A percentile compares a stretch with the other conserved stretches of the same genome.
phyloP scores from a whole-genome alignment of 139 green algal genomes.

The Chlorella sp. region DNA sequence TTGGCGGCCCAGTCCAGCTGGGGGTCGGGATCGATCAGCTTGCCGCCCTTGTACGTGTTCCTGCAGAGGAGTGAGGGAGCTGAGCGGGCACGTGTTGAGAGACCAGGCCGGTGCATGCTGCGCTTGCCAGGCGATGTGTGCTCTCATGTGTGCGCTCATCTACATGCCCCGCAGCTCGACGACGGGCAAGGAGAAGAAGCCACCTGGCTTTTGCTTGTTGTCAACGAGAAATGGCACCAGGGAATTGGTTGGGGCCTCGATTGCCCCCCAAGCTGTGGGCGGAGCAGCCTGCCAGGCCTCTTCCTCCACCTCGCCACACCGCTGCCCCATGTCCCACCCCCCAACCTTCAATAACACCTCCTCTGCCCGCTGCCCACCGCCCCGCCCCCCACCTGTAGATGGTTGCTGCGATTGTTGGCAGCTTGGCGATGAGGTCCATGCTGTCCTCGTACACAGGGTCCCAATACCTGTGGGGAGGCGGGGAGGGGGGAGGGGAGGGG shows the following conservation, averaged over 20 bases:
- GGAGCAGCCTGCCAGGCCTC: no score
- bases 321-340: no score
- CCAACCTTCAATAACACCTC: neutral
- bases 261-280: no score
- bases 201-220: no score
- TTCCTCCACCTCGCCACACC: neutral
- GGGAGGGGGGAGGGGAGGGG: neutral
- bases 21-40: conserved; percentile 67
- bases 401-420: conserved; percentile 87
- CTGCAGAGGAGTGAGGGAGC: neutral
- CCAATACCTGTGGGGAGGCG: conserved; percentile 64
- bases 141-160: no score
- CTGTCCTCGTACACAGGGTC: conserved; percentile 90
- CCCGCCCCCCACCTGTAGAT: conserved; percentile 78
- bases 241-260: no score
- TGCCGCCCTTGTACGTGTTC: conserved; percentile 69
- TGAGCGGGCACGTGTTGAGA: neutral
- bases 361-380: neutral
- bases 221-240: no score
- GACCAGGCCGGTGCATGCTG: no score
- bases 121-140: no score
- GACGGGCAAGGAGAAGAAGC: no score
- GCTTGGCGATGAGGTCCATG: conserved; percentile 94
- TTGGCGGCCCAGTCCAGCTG: conserved; percentile 95
- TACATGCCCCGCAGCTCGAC: no score